phyloP scores from a whole-genome alignment of 305 asterid species.

The Striga hermonthica region DNA sequence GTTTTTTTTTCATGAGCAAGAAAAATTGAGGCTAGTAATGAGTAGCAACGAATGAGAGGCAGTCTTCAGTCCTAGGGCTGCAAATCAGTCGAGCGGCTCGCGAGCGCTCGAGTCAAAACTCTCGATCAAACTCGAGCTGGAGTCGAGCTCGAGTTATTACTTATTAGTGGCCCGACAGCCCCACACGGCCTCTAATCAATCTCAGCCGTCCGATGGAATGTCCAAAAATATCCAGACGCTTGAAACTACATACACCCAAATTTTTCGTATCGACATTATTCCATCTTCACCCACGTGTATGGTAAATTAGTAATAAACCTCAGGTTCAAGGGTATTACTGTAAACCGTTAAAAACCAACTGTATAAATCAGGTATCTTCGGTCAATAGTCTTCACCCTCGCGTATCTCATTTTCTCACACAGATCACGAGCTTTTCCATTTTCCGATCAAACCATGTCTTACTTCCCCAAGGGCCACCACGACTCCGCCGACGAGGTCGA shows the following conservation, averaged over 20 bases:
- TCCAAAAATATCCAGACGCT: no score
- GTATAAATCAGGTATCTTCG: not conserved
- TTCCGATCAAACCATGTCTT: slow-evolving; percentile 49
- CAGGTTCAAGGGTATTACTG: slow-evolving; percentile 20
- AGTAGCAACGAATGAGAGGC: slow-evolving; percentile 1
- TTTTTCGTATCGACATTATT: no score
- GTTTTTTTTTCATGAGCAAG: not conserved
- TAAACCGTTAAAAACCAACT: not conserved
- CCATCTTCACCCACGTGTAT: no score
- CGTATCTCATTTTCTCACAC: not conserved
- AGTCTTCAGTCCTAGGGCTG: no score
- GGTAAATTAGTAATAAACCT: not conserved
- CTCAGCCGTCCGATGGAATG: no score
- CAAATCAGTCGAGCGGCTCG: not conserved
- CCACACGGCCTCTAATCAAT: no score
- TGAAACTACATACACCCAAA: no score
- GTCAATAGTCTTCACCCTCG: not conserved
- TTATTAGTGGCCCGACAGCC: no score
- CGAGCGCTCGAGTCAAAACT: not conserved
- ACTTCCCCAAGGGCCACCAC: slow-evolving; percentile 70
- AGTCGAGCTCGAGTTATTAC: no score
- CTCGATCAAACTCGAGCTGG: no score
- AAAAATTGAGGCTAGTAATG: slow-evolving; percentile 14
- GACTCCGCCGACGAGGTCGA: slow-evolving; percentile 48
- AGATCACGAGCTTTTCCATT: not conserved